Evolutionary conservation across 2,329 filamentous ascomycete genomes (phyloP), one percentile per base, ranked within the genome.

Genomic region (Pyrenophora seminiperda): DNA sequence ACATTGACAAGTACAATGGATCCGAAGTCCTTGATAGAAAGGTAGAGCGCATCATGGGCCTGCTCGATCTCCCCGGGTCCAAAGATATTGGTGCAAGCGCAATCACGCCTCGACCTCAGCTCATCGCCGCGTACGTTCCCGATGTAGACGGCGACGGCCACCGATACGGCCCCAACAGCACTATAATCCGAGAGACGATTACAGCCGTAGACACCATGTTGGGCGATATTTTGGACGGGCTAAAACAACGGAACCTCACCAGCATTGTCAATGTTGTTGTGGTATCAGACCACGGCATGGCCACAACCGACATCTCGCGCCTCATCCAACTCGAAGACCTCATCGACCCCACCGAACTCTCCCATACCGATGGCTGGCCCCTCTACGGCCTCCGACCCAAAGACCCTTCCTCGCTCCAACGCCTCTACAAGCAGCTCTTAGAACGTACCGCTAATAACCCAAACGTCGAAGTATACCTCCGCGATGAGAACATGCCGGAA

Each of bases 241-340:
- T 99, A 0, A 83, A 92, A 54, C 76, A 82, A 38, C 86, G 94
- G 40, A 97, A 97, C 68, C 76, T 99, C 41, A 96, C 91, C 0
- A 71, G 87, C 15, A 89, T 99, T 53, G 90, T 97, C 67, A 99
- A 99, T 60, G 82, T 99, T 6, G 86, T 99, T 27, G 82, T 99
- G n/a, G 93, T 99, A 2, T 97, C 91, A 0, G 94, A 99, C 70
- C 94, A 99, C 70, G 94, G 94, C 41, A 99, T 99, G 94, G 94
- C 94, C 1, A 96, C 91, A 0, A 97, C 94, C 0, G 89, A 92
- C 52, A 84, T 83, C 0, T 80, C 85, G 14, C 83, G 94, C 9
- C 78, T 97, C 37, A 82, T 97, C 19, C 94, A 97, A 73, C 79
- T 97, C 2, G 94, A 99, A 57, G 91, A 97, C 66, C 75, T 97